Evolutionary conservation across 2,329 filamentous ascomycete genomes (phyloP), one percentile per base, ranked within the genome.

Genomic region (Trichoderma sp.): DNA sequence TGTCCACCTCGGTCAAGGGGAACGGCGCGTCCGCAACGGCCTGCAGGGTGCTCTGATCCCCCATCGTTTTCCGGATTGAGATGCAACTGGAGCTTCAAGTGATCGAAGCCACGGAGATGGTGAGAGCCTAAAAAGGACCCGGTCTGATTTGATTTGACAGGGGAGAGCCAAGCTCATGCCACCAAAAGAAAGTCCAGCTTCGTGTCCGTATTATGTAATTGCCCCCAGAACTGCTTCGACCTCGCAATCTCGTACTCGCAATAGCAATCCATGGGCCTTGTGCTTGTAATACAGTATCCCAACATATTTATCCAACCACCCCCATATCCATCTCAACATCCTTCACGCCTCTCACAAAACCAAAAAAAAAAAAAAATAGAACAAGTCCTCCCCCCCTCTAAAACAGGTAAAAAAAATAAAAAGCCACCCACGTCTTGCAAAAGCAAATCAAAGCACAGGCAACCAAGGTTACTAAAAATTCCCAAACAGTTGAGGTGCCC

Each of bases 1-100:
- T 84, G 75, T 89, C 87, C 48, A 82, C 78, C 2, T 86, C 86
- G 0, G 86, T 89, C 70, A 89, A 76, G n/a, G 85, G 84, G 70
- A 89, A 89, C 1, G 86, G 83, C 7, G 81, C 70, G 45, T 86
- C 82, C 60, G 79, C 79, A 3, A 68, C 71, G 22, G 72, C 64
- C 12, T 67, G 52, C n/a, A 61, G 61, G 8, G 65, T 32, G 34
- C 68, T 58, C 42, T 74, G 68, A 67, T 83, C 78, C 22, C 80
- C 80, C 83, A 85, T 85, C 9, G 60, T 39, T 75, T 42, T 50
- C 42, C 50, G n/a, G 19, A 45, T 45, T 35, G 50, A 34, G 52
- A 48, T 25, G 34, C 19, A 8, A 10, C 22, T 22, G 42, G 10
- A 42, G 29, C 15, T 15, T 42, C 7, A 52, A 17, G 3, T 27